Percentiles rank a stretch among this genome's conserved stretches.
Evolutionary conservation across 768 basidiomycete species (phyloP).

Genomic region (Pleurotus ostreatus): DNA sequence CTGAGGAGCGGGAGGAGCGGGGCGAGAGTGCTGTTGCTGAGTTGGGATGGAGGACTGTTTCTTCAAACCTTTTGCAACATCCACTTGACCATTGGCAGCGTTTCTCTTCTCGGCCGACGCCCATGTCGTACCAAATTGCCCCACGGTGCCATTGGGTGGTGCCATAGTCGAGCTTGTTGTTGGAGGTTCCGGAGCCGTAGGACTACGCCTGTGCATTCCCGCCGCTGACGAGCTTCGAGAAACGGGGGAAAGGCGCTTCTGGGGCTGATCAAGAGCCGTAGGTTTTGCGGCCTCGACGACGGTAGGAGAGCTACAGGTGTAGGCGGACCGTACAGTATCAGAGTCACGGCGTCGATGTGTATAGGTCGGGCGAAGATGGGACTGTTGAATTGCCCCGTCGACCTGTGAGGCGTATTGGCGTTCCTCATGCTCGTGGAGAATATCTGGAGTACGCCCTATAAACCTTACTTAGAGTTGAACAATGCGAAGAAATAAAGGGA

Average conservation of each 20-base stretch:
- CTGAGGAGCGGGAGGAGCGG: constrained; percentile 31
- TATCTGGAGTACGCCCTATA: constrained; percentile 20
- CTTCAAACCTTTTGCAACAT: constrained; percentile 1
- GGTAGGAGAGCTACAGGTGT: constrained; percentile 48
- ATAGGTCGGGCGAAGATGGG: constrained; percentile 27
- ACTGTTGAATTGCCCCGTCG: constrained; percentile 28
- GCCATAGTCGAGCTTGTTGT: constrained; percentile 34
- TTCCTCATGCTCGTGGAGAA: constrained; percentile 20
- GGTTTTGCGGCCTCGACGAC: constrained; percentile 33
- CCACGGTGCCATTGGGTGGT: constrained; percentile 14
- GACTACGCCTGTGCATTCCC: constrained; percentile 57
- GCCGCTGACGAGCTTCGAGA: constrained; percentile 25
- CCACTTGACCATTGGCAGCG: constrained; percentile 22
- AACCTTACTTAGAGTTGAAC: constrained; percentile 8
- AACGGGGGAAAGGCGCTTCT: constrained; percentile 30
- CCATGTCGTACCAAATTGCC: constrained; percentile 37
- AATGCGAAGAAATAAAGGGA: constrained; percentile 12
- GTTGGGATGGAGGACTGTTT: constrained; percentile 21
- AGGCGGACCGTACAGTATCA: constrained; percentile 61
- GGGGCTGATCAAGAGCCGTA: constrained; percentile 12
- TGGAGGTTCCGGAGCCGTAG: constrained; percentile 60
- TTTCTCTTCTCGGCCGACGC: constrained; percentile 39
- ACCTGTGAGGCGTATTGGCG: constrained; percentile 54
- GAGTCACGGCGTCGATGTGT: constrained; percentile 70
- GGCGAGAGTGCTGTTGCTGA: constrained; percentile 26